Evolutionary conservation across 768 basidiomycete species (phyloP), one percentile per base, ranked within the genome.

Genomic region (Leccinum olivaceopallidum): DNA sequence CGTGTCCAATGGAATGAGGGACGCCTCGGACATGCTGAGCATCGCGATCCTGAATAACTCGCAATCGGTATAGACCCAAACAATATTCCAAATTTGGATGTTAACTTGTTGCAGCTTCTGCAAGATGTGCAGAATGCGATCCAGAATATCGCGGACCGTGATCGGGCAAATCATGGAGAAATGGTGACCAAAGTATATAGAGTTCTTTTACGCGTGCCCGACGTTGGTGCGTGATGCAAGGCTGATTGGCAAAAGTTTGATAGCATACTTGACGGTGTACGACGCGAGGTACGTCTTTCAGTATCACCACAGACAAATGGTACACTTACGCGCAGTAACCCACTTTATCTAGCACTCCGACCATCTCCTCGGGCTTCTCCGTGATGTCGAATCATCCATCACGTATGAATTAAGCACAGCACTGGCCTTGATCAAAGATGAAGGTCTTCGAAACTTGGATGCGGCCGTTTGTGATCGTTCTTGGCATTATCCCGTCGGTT

Each of bases 391-490:
- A 60, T 62, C 70, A 34, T 65, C 72, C 59, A 59, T 73, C 61
- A 32, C 60, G 10, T 61, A 60, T 49, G 72, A 73, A 58, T 32
- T 73, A 9, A 61, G 49, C 54, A 57, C 69, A 56, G 70, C 64
- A 50, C 54, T 73, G 18, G 62, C 60, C 50, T 56, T 73, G 58
- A 70, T 73, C 30, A 65, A 72, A 57, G 67, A 74, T 22, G 68
- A 73, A 58, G 58, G 63, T 55, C 67, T 69, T 30, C 68, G 70
- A 49, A 74, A 73, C 62, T 52, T 65, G 34, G 64, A 74, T 14
- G 57, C 51, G 12, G 63, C 66, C 37, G 73, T 73, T 49, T 50
- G 74, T 63, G 42, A 18, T 49, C 42, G 32, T 28, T 58, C 20
- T 58, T 47, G 34, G 59, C 37, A 22, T 20, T 52, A 48, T 59